Evolutionary conservation across 1,284 basidiomycete species (phyloP).

Genomic region (Caloboletus firmus): DNA sequence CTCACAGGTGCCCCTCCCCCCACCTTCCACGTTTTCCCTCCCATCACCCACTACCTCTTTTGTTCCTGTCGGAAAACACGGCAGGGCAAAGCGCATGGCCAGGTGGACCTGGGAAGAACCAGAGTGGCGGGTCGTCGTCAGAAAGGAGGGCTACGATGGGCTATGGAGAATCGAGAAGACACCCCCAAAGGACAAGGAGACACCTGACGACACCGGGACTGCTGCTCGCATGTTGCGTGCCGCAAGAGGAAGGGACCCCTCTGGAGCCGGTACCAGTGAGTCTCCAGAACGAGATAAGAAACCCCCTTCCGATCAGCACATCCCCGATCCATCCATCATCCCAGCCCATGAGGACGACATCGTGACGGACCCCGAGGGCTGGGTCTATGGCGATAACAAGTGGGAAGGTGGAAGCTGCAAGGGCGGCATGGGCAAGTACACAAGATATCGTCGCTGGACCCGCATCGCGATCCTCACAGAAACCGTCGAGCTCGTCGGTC

Average conservation of each 20-base stretch:
- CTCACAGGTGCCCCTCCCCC: constrained; percentile 56
- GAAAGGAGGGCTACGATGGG: constrained; percentile 47
- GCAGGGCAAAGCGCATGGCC: constrained; percentile 67
- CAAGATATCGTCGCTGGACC: constrained; percentile 81
- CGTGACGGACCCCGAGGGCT: constrained; percentile 83
- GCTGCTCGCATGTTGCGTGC: constrained; percentile 34
- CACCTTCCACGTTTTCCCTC: constrained; percentile 66
- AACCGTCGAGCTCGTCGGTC: constrained; percentile 56
- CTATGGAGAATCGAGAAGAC: constrained; percentile 58
- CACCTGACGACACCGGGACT: constrained; percentile 31
- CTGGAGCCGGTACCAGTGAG: constrained; percentile 13
- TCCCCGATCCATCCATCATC: constrained; percentile 22
- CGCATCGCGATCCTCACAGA: constrained; percentile 79
- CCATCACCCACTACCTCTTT: constrained; percentile 45
- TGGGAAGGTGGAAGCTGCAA: constrained; percentile 82
- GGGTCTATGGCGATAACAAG: constrained; percentile 95
- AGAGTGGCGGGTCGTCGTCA: constrained; percentile 79
- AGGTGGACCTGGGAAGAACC: constrained; percentile 85
- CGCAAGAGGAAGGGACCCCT: constrained; percentile 22
- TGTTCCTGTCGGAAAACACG: constrained; percentile 32
- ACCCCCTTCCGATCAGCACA: constrained; percentile 16
- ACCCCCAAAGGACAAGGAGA: constrained; percentile 56
- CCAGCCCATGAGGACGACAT: constrained; percentile 41
- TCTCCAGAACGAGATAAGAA: constrained; percentile 25
- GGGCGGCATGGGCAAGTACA: constrained; percentile 90